A percentile compares a stretch with the other conserved stretches of the same genome.
phyloP scores from a whole-genome alignment of 2,329 filamentous ascomycete genomes.

The Pseudogymnoascus sp. region DNA sequence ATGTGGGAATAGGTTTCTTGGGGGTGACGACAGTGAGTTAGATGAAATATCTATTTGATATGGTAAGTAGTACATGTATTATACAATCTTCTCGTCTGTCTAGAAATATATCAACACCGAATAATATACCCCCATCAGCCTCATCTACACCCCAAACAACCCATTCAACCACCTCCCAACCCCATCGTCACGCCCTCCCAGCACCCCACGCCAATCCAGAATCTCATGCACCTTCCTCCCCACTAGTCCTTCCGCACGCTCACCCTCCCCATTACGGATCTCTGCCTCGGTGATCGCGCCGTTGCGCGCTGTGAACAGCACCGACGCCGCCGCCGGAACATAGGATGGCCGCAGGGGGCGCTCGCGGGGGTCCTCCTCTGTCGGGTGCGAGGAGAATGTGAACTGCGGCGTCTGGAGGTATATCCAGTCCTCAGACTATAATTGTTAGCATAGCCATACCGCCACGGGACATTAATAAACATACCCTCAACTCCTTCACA shows the following conservation, averaged over 20 bases:
- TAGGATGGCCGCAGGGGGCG: constrained; percentile 43
- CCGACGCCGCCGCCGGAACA: constrained; percentile 38
- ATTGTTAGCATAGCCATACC: constrained; percentile 20
- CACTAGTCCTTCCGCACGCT: neutral
- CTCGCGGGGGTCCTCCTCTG: constrained; percentile 45
- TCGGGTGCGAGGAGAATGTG: constrained; percentile 56
- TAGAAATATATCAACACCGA: neutral
- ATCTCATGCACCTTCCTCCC: constrained; percentile 43
- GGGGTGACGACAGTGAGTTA: too few relatives aligned
- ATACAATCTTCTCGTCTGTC: neutral
- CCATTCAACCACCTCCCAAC: neutral
- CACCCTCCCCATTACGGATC: neutral
- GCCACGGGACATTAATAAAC: constrained; percentile 16
- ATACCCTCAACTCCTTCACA: constrained; percentile 53
- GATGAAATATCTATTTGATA: neutral
- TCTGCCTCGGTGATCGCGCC: constrained; percentile 19
- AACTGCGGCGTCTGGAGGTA: constrained; percentile 84
- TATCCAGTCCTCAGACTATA: constrained; percentile 63
- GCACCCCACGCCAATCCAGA: constrained; percentile 29
- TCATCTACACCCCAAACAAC: neutral
- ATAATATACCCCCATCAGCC: neutral
- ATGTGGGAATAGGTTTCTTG: neutral
- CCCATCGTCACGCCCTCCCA: constrained; percentile 10
- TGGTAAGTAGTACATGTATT: neutral
- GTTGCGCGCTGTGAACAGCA: constrained; percentile 19